phyloP scores from a whole-genome alignment of 495 filamentous ascomycete genomes.

The Aspergillus sparsus region DNA sequence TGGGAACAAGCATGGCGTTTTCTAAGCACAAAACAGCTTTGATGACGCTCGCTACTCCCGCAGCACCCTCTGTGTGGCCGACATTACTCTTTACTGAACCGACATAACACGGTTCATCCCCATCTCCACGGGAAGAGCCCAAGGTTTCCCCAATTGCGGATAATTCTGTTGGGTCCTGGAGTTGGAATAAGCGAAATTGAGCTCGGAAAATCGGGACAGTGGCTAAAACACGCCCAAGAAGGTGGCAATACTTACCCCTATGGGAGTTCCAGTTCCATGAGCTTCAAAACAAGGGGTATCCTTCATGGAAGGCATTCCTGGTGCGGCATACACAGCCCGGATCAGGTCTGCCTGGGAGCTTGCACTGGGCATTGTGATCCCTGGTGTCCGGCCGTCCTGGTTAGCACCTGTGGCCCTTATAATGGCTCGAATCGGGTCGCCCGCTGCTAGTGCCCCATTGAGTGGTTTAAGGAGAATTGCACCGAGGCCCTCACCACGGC shows the following conservation, averaged over 20 bases:
- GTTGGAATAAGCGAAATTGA: too few relatives aligned
- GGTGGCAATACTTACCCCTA: too few relatives aligned
- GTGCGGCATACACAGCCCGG: conserved; percentile 22
- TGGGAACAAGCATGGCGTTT: conserved; percentile 52
- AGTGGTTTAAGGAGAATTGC: conserved; percentile 36
- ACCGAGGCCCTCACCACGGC: conserved; percentile 34
- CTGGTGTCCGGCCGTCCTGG: conserved; percentile 38
- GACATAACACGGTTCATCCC: conserved; percentile 28
- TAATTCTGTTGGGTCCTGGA: too few relatives aligned
- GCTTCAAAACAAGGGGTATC: conserved; percentile 38
- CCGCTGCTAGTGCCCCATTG: conserved; percentile 29
- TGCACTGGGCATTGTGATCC: conserved; percentile 35
- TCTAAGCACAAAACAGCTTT: conserved; percentile 45
- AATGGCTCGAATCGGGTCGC: conserved; percentile 36
- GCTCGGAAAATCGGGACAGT: too few relatives aligned
- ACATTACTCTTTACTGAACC: conserved; percentile 60
- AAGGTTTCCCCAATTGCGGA: neutral
- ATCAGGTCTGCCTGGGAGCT: conserved; percentile 37
- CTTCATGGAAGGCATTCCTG: conserved; percentile 20
- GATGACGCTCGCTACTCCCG: conserved; percentile 33
- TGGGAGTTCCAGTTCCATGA: conserved; percentile 24
- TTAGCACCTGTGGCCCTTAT: conserved; percentile 36
- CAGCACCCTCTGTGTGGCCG: conserved; percentile 54
- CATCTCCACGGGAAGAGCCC: neutral
- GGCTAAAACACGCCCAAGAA: too few relatives aligned